These are phyloP conservation scores for Periconia sp. DNA, from an alignment of 2,329 filamentous ascomycete species.

Conservation along the genomic window DNA sequence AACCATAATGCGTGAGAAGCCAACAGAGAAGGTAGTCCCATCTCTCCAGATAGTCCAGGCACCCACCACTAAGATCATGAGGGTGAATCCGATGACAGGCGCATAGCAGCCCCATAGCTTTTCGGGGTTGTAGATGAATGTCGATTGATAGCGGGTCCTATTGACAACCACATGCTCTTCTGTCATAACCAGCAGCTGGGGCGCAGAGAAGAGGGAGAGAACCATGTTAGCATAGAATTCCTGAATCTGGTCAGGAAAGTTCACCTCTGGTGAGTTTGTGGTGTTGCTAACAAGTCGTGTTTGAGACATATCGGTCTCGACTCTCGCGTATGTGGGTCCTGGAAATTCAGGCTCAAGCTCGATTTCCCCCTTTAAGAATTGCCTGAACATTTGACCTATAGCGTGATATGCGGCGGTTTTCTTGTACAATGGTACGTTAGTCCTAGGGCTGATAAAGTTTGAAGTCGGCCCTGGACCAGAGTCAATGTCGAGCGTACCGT, in stretches of 20 bases:
- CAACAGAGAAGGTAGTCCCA: constrained; percentile 42
- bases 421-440: constrained; percentile 35
- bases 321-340: constrained; percentile 33
- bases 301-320: constrained; percentile 45
- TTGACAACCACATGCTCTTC: constrained; percentile 21
- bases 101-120: constrained; percentile 44
- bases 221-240: constrained; percentile 42
- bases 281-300: constrained; percentile 51
- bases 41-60: constrained; percentile 38
- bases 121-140: constrained; percentile 37
- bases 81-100: constrained; percentile 36
- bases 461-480: constrained; percentile 27
- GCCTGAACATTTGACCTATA: constrained; percentile 36
- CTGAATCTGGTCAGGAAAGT: constrained; percentile 32
- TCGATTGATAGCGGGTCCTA: constrained; percentile 30
- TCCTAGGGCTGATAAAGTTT: constrained; percentile 33
- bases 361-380: constrained; percentile 38
- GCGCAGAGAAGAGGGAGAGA: constrained; percentile 41
- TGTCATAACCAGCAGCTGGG: constrained; percentile 35
- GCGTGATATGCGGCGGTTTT: constrained; percentile 43
- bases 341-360: constrained; percentile 34
- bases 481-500: constrained; percentile 47
- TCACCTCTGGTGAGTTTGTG: constrained; percentile 27
- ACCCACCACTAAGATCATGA: constrained; percentile 36
- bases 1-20: constrained; percentile 43